Evolutionary conservation across 257 asterid species (phyloP).

Genomic region (Ligustrum vulgare): DNA sequence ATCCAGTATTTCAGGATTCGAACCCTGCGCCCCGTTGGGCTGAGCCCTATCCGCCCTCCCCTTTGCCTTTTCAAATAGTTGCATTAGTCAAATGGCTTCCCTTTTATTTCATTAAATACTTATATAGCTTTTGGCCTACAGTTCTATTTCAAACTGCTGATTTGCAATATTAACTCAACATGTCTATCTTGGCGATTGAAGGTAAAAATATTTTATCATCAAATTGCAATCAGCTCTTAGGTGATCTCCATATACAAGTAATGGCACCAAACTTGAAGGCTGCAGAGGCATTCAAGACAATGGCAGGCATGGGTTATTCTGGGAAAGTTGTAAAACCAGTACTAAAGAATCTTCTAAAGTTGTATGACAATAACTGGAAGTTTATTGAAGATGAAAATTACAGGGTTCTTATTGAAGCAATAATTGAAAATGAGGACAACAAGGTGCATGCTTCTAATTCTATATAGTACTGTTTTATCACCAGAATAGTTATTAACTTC

Average conservation of each 20-base stretch:
- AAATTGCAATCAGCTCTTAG: conserved; percentile 3
- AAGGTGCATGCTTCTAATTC: conserved; percentile 33
- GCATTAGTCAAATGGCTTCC: not conserved
- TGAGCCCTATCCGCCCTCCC: no score
- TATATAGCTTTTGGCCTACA: not conserved
- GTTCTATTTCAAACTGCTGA: not conserved
- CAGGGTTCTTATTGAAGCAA: conserved; percentile 42
- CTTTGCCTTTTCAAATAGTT: no score
- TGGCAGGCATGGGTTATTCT: conserved; percentile 39
- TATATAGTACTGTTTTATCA: conserved; percentile 2
- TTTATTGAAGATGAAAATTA: conserved; percentile 44
- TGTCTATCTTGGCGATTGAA: not conserved
- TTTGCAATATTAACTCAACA: not conserved
- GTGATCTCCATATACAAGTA: conserved; percentile 1
- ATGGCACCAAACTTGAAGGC: conserved; percentile 31
- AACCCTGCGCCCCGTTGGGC: no score
- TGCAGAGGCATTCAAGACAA: conserved; percentile 39
- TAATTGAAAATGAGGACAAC: conserved; percentile 36
- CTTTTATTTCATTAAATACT: not conserved
- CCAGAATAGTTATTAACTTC: not conserved
- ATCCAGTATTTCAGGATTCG: no score
- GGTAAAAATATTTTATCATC: not conserved
- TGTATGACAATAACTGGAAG: conserved; percentile 40
- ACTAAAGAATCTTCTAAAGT: conserved; percentile 30
- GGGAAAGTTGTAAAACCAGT: conserved; percentile 37